Evolutionary conservation across 805 yeast genomes (phyloP).

Genomic region (Kuraishia piskuri): DNA sequence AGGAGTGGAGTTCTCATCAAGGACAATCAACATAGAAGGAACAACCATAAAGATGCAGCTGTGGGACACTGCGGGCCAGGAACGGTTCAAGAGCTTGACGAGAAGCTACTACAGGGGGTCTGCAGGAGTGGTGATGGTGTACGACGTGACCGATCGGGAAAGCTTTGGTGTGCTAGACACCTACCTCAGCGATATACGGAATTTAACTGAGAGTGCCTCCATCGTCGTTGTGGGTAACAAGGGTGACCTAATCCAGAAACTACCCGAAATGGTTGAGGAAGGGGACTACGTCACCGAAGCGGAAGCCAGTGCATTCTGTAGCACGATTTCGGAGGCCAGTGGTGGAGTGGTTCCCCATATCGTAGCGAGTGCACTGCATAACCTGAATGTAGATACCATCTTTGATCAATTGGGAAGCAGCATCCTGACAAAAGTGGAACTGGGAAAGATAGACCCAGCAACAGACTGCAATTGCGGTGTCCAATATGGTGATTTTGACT

Average conservation of each 20-base stretch:
- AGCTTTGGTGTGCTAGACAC: slow-evolving; percentile 20
- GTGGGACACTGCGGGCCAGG: slow-evolving; percentile 31
- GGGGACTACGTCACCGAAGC: slow-evolving; percentile 19
- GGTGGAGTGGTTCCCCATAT: slow-evolving; percentile 24
- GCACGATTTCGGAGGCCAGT: slow-evolving; percentile 14
- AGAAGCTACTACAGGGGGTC: slow-evolving; percentile 29
- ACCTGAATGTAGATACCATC: slow-evolving; percentile 30
- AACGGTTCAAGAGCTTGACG: slow-evolving; percentile 27
- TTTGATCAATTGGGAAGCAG: slow-evolving; percentile 29
- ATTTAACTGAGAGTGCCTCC: slow-evolving; percentile 20
- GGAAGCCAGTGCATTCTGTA: slow-evolving; percentile 25
- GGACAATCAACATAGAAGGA: slow-evolving; percentile 13
- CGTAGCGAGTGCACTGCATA: slow-evolving; percentile 30
- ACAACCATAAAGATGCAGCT: slow-evolving; percentile 21
- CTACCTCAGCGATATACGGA: slow-evolving; percentile 21
- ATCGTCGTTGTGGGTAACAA: slow-evolving; percentile 28
- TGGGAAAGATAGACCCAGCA: slow-evolving; percentile 39
- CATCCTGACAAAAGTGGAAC: slow-evolving; percentile 36
- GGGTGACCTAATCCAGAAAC: slow-evolving; percentile 13
- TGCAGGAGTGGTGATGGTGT: slow-evolving; percentile 27
- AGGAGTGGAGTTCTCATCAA: slow-evolving; percentile 31
- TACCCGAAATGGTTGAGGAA: neutral
- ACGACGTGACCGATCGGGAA: slow-evolving; percentile 19
- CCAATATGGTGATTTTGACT: slow-evolving; percentile 29
- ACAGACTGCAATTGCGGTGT: slow-evolving; percentile 33